Evolutionary conservation across 2,329 filamentous ascomycete genomes (phyloP), one percentile per base, ranked within the genome.

Genomic region (Diaporthe helianthi): DNA sequence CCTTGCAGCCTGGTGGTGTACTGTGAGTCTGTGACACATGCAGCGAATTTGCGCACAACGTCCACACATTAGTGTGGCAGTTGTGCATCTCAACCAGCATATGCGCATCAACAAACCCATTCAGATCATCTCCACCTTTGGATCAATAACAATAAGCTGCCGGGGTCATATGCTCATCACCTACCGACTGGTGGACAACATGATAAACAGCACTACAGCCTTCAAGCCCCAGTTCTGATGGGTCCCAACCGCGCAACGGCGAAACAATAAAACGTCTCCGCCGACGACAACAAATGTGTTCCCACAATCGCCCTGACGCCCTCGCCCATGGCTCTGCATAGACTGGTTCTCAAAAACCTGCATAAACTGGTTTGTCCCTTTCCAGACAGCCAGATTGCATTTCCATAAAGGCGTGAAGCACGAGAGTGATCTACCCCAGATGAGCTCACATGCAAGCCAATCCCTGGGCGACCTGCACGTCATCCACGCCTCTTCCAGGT

Each of bases 401-500:
- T n/a, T n/a, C n/a, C n/a, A n/a, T n/a, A n/a, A n/a, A n/a, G n/a
- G n/a, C n/a, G 4, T 44, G 10, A 12, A 19, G n/a, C 17, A 24
- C 44, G 1, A 10, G 29, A 33, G n/a, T 10, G 41, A 61, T 31
- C 38, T 31, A 46, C 58, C 44, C 29, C 47, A 12, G 22, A 63
- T 63, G 58, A 36, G 58, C 58, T 36, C 58, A 63, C 65, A 58
- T 67, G 52, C 65, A 67, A 58, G 31, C 52, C 29, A 58, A 58
- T 63, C 58, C 65, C 36, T 52, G 68, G 47, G 17, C 3, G 31
- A 24, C 17, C 54, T 54, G 53, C 63, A 67, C 64, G 68, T 69
- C 68, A 67, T 67, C 9, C 52, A 17, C 68, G 68, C 68, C 64
- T 52, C 68, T 69, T 67, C 53, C 64, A 66, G 68, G 68, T 69